phyloP scores from a whole-genome alignment of 2,329 filamentous ascomycete genomes.

The Juglanconis juglandina region DNA sequence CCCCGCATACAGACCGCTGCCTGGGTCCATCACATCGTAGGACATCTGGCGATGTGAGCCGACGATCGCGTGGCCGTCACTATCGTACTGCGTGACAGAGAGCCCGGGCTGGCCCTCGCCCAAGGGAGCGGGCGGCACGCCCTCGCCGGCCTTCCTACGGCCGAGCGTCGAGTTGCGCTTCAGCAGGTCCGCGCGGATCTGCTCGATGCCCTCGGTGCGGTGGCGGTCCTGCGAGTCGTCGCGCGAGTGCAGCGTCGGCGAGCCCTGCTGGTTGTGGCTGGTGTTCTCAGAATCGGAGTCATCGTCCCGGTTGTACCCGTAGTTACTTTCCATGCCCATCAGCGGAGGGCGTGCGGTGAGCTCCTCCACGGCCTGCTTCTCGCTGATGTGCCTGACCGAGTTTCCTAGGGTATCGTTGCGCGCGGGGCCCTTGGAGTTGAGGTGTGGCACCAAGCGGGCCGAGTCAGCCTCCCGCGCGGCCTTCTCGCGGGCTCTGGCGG shows the following conservation, averaged over 20 bases:
- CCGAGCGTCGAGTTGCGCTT: constrained; percentile 13
- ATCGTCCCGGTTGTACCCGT: constrained; percentile 9
- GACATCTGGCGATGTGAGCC: constrained; percentile 6
- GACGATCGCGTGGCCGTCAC: background rate
- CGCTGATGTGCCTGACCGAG: constrained; percentile 20
- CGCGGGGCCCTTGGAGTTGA: constrained; percentile 19
- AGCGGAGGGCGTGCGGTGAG: constrained; percentile 19
- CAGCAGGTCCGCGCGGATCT: constrained; percentile 12
- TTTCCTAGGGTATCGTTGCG: background rate
- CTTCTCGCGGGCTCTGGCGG: constrained; percentile 59
- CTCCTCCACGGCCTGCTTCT: constrained; percentile 28
- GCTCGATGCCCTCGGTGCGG: constrained; percentile 12
- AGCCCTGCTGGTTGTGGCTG: background rate
- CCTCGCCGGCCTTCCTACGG: constrained; percentile 14
- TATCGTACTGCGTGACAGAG: constrained; percentile 12
- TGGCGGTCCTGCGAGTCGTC: constrained; percentile 6
- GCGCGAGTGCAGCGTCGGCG: constrained; percentile 15
- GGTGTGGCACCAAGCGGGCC: constrained; percentile 58
- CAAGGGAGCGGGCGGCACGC: constrained; percentile 3
- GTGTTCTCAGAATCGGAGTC: background rate
- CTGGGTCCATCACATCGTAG: constrained; percentile 12
- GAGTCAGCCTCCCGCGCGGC: constrained; percentile 60
- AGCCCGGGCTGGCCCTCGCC: constrained; percentile 8
- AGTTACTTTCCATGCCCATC: constrained; percentile 7
- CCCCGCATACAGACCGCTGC: constrained; percentile 1